phyloP scores from a whole-genome alignment of 2,329 filamentous ascomycete genomes.

The Lecanicillium sp. region DNA sequence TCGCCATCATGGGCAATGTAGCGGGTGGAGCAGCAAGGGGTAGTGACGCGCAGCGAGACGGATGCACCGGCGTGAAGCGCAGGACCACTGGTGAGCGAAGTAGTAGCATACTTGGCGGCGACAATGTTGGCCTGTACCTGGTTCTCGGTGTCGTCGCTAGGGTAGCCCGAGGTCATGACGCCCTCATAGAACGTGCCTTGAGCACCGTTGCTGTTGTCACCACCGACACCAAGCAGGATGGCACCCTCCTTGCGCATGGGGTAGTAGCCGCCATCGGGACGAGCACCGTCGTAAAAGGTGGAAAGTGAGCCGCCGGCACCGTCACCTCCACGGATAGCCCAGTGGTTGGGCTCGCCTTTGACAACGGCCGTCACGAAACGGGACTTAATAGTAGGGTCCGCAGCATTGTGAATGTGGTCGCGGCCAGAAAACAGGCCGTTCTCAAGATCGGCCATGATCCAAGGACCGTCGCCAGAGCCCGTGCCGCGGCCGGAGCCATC shows the following conservation, averaged over 20 bases:
- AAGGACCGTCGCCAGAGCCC: slow-evolving; percentile 54
- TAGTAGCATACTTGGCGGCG: slow-evolving; percentile 48
- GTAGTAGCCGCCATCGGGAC: slow-evolving; percentile 52
- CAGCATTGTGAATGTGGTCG: slow-evolving; percentile 40
- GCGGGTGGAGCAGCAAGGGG: slow-evolving; percentile 44
- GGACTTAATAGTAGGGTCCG: slow-evolving; percentile 44
- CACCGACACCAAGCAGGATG: slow-evolving; percentile 60
- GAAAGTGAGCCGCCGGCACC: slow-evolving; percentile 47
- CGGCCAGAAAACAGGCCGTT: slow-evolving; percentile 59
- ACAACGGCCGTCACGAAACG: slow-evolving; percentile 53
- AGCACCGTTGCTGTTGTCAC: slow-evolving; percentile 54
- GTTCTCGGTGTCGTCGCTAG: slow-evolving; percentile 52
- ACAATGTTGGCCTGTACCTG: slow-evolving; percentile 55
- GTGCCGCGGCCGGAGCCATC: slow-evolving; percentile 43
- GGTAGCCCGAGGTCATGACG: slow-evolving; percentile 57
- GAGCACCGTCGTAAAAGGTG: slow-evolving; percentile 53
- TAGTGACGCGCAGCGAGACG: slow-evolving; percentile 50
- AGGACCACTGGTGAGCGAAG: slow-evolving; percentile 41
- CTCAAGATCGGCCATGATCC: slow-evolving; percentile 65
- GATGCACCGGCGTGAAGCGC: slow-evolving; percentile 43
- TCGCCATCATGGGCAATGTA: slow-evolving; percentile 49
- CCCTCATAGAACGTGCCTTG: slow-evolving; percentile 62
- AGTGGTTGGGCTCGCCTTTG: slow-evolving; percentile 51
- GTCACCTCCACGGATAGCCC: slow-evolving; percentile 55
- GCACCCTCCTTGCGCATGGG: slow-evolving; percentile 61